Base-by-base conservation (phyloP, 2,329 filamentous ascomycete species). In the Talaromyces amestolkiae region DNA sequence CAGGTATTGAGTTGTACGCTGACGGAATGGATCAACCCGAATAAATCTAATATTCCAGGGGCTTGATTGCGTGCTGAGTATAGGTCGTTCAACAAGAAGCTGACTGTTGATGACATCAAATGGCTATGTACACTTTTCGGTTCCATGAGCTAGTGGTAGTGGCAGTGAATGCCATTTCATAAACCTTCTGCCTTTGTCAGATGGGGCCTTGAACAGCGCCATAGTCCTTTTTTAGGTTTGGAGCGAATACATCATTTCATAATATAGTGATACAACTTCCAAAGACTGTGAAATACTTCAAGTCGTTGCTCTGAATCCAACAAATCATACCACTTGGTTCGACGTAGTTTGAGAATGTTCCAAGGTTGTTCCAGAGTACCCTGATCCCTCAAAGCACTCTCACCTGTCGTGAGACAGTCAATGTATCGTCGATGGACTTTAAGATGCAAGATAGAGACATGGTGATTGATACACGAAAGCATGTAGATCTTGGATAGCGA, bases 401-500 rank as follows among this genome's bases (percentile, higher is more conserved):
- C 70, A 8, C 83, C 85, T 4, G 77, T 77, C 11, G 79, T 80
- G 45, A 89, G 75, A 68, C 82, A 82, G n/a, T 84, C 80, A 39
- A 87, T 72, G 72, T 89, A 89, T 22, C 80, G 77, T 27, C 77
- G 76, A 72, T 88, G 86, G 53, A 89, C 80, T 37, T 81, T 83
- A 58, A 89, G 77, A 69, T 85, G 85, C 61, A 89, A 72, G 58
- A 89, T 82, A 64, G 84, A 82, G 67, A 88, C 79, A 69, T 89
- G 87, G 74, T 87, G 86, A 72, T 88, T 88, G 68, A 88, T 78
- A 27, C 85, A 85, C 13, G 86, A 88, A 58, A 88, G 71, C 80
- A 88, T 82, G 74, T 85, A 88, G 61, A 88, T 81, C 85, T 56
- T 88, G 17, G 35, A 54, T 37, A 41, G 5, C 3, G 17, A 22